These are phyloP conservation scores for Hericium erinaceus DNA, from an alignment of 768 basidiomycete species.

Conservation along the genomic window DNA sequence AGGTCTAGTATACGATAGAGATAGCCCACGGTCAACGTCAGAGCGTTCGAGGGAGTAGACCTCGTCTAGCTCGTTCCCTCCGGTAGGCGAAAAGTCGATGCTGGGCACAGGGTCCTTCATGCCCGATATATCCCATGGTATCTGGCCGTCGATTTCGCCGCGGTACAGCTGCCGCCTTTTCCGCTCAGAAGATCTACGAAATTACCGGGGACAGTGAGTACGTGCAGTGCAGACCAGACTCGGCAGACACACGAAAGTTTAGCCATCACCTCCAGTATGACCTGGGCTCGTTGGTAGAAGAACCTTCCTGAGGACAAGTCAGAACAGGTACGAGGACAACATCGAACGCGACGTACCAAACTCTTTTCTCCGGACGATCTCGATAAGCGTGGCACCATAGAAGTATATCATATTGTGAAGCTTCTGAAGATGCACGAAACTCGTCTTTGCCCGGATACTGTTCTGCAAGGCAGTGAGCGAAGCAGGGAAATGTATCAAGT, in stretches of 20 bases:
- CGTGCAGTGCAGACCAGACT: neutral
- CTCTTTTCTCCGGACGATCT: slow-evolving; percentile 85
- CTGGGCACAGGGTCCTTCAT: slow-evolving; percentile 75
- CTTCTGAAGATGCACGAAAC: slow-evolving; percentile 85
- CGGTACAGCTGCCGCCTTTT: slow-evolving; percentile 82
- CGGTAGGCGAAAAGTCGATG: slow-evolving; percentile 71
- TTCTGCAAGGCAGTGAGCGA: slow-evolving; percentile 56
- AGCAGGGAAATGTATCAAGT: slow-evolving; percentile 66
- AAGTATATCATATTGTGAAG: slow-evolving; percentile 87
- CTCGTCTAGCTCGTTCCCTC: slow-evolving; percentile 39
- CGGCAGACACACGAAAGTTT: slow-evolving; percentile 64
- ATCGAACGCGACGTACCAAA: slow-evolving; percentile 46
- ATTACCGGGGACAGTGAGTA: slow-evolving; percentile 1
- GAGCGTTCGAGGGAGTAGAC: slow-evolving; percentile 54
- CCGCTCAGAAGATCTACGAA: slow-evolving; percentile 56
- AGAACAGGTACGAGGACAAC: neutral
- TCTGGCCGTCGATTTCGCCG: slow-evolving; percentile 71
- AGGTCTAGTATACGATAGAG: neutral
- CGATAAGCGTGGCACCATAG: slow-evolving; percentile 84
- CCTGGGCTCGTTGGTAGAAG: slow-evolving; percentile 73
- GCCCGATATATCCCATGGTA: slow-evolving; percentile 78
- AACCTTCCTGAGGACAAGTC: slow-evolving; percentile 48
- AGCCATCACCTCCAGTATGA: slow-evolving; percentile 79
- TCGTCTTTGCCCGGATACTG: slow-evolving; percentile 64
- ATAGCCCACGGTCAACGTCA: slow-evolving; percentile 63